Percentiles rank a stretch among this genome's conserved stretches.
Conservation (phyloP, 1,284 basidiomycete genomes). For the Heimioporus retisporus region DNA sequence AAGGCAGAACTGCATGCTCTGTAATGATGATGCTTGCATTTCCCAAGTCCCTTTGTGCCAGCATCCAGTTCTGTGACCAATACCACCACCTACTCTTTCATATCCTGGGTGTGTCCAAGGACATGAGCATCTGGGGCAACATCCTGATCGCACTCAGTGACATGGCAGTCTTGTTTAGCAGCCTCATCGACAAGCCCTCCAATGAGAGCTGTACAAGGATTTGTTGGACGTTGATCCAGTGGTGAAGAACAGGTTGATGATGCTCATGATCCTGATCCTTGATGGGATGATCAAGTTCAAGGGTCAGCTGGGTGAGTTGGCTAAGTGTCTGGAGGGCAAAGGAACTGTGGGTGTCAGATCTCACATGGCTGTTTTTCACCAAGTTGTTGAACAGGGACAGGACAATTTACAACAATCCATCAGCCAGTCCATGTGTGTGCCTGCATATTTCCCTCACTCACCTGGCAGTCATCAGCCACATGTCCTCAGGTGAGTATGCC, state of each 20-base stretch:
- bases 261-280: slow-evolving; percentile 96
- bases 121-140: slow-evolving; percentile 93
- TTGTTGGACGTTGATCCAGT: slow-evolving; percentile 88
- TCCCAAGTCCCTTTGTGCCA: slow-evolving; percentile 98
- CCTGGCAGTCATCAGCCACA: slow-evolving; percentile 54
- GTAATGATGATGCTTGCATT: slow-evolving; percentile 92
- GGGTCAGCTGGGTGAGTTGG: slow-evolving; percentile 99
- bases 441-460: too few relatives aligned
- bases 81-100: slow-evolving; percentile 93
- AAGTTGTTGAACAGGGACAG: slow-evolving; percentile 51
- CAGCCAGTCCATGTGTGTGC: too few relatives aligned
- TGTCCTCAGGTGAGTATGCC: slow-evolving; percentile 94
- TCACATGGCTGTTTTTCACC: slow-evolving; percentile 98
- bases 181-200: slow-evolving; percentile 97
- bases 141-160: slow-evolving; percentile 98
- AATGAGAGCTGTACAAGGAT: slow-evolving; percentile 92
- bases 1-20: slow-evolving; percentile 83
- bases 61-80: slow-evolving; percentile 92
- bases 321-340: slow-evolving; percentile 96
- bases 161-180: slow-evolving; percentile 97
- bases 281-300: slow-evolving; percentile 99
- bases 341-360: slow-evolving; percentile 90
- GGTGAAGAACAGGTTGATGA: slow-evolving; percentile 99
- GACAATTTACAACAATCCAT: too few relatives aligned
- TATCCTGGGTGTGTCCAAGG: slow-evolving; percentile 91